Evolutionary conservation across 179 eudicot species (phyloP), one percentile per base, ranked within the genome.

Genomic region (Drosera spatulata): DNA sequence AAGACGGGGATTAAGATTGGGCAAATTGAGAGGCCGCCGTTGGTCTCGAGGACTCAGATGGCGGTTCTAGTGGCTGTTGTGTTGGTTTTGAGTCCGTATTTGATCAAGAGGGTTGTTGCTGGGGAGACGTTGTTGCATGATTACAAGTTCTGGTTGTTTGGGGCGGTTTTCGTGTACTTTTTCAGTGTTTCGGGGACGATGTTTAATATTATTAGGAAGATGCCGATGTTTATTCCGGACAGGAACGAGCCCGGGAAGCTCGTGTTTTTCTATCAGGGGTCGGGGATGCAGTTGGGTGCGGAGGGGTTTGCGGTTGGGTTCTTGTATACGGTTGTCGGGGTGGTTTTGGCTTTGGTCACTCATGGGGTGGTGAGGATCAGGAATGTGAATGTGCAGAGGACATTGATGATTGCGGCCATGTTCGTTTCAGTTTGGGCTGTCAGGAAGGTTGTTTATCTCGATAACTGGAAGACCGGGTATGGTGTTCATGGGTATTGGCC

Each of bases 401-500:
- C 75, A 37, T 38, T 75, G 6, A 89, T 93, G 97, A 56, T 80
- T 5, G 9, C 81, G 0, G 90, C 74, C 6, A 61, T 93, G 75
- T 58, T 89, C 13, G 78, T 89, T 4, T 86, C 97, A 33, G 79
- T 84, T 40, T 93, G 83, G 97, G 90, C 97, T 1, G 99, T 93
- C 46, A 82, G 60, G 73, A 79, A 82, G 71, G 99, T 93, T 50
- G 72, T 93, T 43, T 72, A 42, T 53, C 78, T 93, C 70, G 90
- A 89, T 86, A 86, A 86, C 67, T 93, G 99, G 99, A 93, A 93
- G 86, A 93, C 99, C 0, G 99, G 99, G 3, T 93, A 93, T 60
- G 85, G 85, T 0, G 61, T 93, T 64, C 90, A 86, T 63, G 88
- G 74, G 5, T 93, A 84, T 56, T 89, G 91, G 99, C 97, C 99